A percentile compares a stretch with the other conserved stretches of the same genome.
phyloP scores from a whole-genome alignment of 495 filamentous ascomycete species.

The Aspergillus sclerotiicarbonarius region DNA sequence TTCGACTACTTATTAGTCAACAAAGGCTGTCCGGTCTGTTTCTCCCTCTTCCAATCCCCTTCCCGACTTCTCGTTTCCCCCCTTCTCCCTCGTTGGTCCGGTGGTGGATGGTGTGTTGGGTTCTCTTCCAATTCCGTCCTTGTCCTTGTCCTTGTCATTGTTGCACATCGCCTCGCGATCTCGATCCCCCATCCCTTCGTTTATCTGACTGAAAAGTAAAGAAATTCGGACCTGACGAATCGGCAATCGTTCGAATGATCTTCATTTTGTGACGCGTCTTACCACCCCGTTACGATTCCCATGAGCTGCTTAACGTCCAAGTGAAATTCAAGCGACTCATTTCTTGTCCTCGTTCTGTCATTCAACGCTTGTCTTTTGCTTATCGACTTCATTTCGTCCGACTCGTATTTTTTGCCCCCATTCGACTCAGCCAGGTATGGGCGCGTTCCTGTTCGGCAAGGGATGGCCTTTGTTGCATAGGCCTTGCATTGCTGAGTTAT shows the following conservation, averaged over 20 bases:
- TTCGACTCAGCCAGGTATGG: conserved; percentile 15
- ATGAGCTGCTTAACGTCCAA: conserved; percentile 23
- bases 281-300: conserved; percentile 30
- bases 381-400: conserved; percentile 1
- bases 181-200: conserved; percentile 23
- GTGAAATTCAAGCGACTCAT: conserved; percentile 3
- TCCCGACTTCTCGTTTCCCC: conserved; percentile 13
- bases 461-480: conserved; percentile 10
- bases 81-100: conserved; percentile 18
- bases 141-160: conserved; percentile 11
- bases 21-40: conserved; percentile 1
- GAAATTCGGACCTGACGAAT: conserved; percentile 16
- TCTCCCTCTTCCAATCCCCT: conserved; percentile 13
- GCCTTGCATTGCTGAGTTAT: conserved; percentile 6
- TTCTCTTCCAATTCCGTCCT: conserved; percentile 9
- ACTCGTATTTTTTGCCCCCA: background rate
- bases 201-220: conserved; percentile 20
- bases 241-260: conserved; percentile 17
- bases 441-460: conserved; percentile 22
- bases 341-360: background rate
- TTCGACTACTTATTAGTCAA: background rate
- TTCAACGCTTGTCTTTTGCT: conserved; percentile 6
- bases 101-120: conserved; percentile 15
- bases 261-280: conserved; percentile 26
- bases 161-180: background rate